Conservation (phyloP, 352 stramenopile species). For the Globisporangium cystogenes region DNA sequence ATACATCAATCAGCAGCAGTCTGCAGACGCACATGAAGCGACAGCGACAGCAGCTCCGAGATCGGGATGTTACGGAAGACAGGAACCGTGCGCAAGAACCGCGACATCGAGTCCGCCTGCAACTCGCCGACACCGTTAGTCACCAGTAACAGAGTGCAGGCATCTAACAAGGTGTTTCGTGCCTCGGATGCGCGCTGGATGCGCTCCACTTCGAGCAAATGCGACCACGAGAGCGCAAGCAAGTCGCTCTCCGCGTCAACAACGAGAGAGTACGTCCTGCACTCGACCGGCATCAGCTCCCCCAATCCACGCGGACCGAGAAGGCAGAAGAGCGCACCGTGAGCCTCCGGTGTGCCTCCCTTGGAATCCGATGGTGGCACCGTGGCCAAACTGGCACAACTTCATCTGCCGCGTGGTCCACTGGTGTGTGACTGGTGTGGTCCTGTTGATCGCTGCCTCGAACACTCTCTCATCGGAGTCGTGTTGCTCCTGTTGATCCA, state of each 20-base stretch:
- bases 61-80: constrained; percentile 27
- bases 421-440: neutral
- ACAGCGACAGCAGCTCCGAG: constrained; percentile 24
- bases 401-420: constrained; percentile 10
- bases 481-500: neutral
- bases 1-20: neutral
- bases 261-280: constrained; percentile 20
- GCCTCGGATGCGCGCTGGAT: constrained; percentile 27
- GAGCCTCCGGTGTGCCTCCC: neutral
- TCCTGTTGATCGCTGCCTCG: neutral
- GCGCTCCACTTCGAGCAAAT: constrained; percentile 22
- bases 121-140: too few relatives aligned
- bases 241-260: constrained; percentile 18
- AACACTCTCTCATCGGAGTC: neutral
- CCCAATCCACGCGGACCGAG: too few relatives aligned
- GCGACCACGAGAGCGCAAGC: constrained; percentile 25
- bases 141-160: too few relatives aligned
- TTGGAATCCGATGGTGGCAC: constrained; percentile 8
- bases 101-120: constrained; percentile 22
- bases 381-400: constrained; percentile 4
- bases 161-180: neutral
- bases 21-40: constrained; percentile 20
- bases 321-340: constrained; percentile 3
- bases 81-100: constrained; percentile 35
- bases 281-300: neutral